Percentiles rank a stretch among this genome's conserved stretches.
Conservation (phyloP, 2,329 filamentous ascomycete species). For the Botrytis sinoallii region DNA sequence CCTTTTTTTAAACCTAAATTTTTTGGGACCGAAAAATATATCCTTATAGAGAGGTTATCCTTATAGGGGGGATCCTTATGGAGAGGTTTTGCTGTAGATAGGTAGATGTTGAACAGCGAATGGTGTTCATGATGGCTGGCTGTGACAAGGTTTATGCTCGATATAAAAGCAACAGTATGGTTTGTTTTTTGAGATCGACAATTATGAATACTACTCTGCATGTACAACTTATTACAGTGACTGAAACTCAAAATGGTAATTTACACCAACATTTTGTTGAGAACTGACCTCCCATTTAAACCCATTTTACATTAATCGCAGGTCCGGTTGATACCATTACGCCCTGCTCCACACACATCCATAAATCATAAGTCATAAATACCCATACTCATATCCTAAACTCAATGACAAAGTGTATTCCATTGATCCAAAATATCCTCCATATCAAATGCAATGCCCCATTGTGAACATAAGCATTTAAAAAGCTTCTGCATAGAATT, state of each 20-base stretch:
- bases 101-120: neutral
- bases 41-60: too few relatives aligned
- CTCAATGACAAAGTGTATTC: slow-evolving; percentile 44
- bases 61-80: too few relatives aligned
- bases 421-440: slow-evolving; percentile 44
- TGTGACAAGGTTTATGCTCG: neutral
- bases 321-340: neutral
- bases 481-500: slow-evolving; percentile 48
- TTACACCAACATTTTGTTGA: neutral
- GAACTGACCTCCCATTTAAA: neutral
- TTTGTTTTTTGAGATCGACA: neutral
- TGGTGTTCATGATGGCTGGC: neutral
- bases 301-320: neutral
- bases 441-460: slow-evolving; percentile 47
- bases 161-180: neutral
- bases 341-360: neutral
- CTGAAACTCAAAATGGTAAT: neutral
- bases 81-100: neutral
- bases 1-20: too few relatives aligned
- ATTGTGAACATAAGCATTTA: slow-evolving; percentile 44
- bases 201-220: neutral
- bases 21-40: too few relatives aligned
- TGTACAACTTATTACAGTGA: neutral
- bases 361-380: neutral
- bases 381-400: neutral